Conservation (phyloP, 441 rosid species). For the Euphorbia corollata region DNA sequence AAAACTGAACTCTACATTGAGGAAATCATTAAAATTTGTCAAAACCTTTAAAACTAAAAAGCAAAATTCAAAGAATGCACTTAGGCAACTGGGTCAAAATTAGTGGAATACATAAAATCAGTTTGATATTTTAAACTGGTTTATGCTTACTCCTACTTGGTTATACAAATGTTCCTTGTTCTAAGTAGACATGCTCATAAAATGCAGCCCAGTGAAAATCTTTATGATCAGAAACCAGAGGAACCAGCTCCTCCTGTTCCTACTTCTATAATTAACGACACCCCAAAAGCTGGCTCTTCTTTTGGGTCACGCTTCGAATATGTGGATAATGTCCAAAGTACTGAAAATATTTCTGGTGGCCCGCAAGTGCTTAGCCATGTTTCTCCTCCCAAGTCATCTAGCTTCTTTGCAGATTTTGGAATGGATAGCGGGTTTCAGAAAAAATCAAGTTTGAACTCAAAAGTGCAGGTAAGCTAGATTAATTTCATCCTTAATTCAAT, state of each 20-base stretch:
- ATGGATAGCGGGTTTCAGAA: constrained; percentile 70
- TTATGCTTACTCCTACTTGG: not conserved
- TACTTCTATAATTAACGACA: constrained; percentile 31
- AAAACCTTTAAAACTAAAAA: not conserved
- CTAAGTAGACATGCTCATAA: constrained; percentile 1
- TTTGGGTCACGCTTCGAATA: constrained; percentile 83
- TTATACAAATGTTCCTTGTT: not conserved
- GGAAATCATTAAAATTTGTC: not conserved
- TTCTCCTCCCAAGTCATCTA: constrained; percentile 85
- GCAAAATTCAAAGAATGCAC: no score
- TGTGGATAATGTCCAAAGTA: constrained; percentile 54
- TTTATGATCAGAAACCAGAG: constrained; percentile 94
- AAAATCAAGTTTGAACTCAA: constrained; percentile 56
- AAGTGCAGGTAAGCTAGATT: constrained; percentile 49
- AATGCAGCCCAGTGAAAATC: constrained; percentile 70
- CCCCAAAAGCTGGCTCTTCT: constrained; percentile 42
- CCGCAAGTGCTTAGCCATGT: constrained; percentile 72
- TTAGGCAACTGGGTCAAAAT: not conserved
- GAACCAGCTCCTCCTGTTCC: constrained; percentile 57
- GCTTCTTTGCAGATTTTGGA: constrained; percentile 85
- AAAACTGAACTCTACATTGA: not conserved
- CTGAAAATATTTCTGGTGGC: constrained; percentile 46
- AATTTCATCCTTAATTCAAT: not conserved
- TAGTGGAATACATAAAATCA: not conserved
- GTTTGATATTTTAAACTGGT: not conserved